phyloP scores from a whole-genome alignment of 495 filamentous ascomycete genomes.

The Parathielavia appendiculata region DNA sequence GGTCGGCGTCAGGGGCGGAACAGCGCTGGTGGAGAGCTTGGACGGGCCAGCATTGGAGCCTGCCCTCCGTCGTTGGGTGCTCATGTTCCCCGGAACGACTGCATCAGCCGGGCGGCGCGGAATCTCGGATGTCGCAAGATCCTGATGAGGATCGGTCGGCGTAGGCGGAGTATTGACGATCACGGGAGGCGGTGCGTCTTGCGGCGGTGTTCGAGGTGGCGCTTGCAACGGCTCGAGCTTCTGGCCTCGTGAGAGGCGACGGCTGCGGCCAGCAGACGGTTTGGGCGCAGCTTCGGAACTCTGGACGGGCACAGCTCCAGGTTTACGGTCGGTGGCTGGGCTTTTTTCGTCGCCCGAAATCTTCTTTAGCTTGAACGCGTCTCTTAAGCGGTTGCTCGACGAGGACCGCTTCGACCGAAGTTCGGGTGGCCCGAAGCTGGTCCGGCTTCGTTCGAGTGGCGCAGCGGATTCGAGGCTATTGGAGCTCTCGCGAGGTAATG shows the following conservation, averaged over 20 bases:
- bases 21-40: slow-evolving; percentile 77
- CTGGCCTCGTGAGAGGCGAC: slow-evolving; percentile 29
- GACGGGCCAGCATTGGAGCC: slow-evolving; percentile 72
- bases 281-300: slow-evolving; percentile 13
- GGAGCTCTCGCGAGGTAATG: slow-evolving; percentile 19
- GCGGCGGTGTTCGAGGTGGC: slow-evolving; percentile 43
- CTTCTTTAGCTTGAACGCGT: slow-evolving; percentile 43
- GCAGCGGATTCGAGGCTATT: slow-evolving; percentile 26
- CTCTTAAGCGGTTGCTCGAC: slow-evolving; percentile 43
- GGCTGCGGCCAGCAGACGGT: slow-evolving; percentile 16
- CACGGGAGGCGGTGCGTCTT: slow-evolving; percentile 39
- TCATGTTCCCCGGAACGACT: slow-evolving; percentile 61
- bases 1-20: slow-evolving; percentile 69
- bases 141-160: slow-evolving; percentile 40
- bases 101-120: slow-evolving; percentile 35
- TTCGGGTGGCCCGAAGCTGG: slow-evolving; percentile 32
- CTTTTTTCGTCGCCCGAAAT: slow-evolving; percentile 22
- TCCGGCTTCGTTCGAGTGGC: slow-evolving; percentile 27
- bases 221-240: slow-evolving; percentile 35
- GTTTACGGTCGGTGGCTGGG: slow-evolving; percentile 6
- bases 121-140: slow-evolving; percentile 22
- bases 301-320: neutral
- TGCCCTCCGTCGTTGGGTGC: slow-evolving; percentile 56
- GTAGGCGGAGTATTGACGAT: slow-evolving; percentile 57
- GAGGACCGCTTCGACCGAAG: slow-evolving; percentile 38